Base-by-base conservation (phyloP, 2,329 filamentous ascomycete genomes). In the Aaosphaeria arxii region DNA sequence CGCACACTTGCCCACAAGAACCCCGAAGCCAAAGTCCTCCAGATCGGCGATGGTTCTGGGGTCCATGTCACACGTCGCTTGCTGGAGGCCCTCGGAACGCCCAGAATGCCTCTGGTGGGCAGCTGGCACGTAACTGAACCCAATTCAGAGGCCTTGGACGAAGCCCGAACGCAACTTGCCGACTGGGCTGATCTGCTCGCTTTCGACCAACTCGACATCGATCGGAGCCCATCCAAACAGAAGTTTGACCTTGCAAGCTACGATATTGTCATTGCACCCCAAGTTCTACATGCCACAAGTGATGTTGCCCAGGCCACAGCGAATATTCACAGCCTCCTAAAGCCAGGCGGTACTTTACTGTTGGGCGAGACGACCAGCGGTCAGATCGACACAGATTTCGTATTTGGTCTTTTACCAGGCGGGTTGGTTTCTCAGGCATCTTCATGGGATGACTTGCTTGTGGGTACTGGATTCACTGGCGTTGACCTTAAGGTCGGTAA, bases 221-320 rank as follows among this genome's bases (percentile, higher is more conserved):
- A 52, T 33, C 28, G 39, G 7, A 46, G 50, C 36, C 54, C 53
- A n/a, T 7, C 29, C 28, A 31, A 30, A 5, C 54, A 46, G 53
- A 79, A 1, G 29, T 77, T 6, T 38, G 75, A 0, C 47, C 66
- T 5, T 72, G 42, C n/a, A 9, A 13, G 31, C 11, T 57, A 46
- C 42, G 54, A 57, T 33, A 5, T 57, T 5, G 32, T 55, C 24
- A 40, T 59, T 7, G 56, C 56, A 3, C 47, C 40, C 9, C 31
- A 52, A n/a, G 47, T 51, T 4, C 29, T 59, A 6, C 52, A 54
- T 40, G 45, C 50, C 1, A 54, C 56, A n/a, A 11, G 29, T 7
- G 38, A 30, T n/a, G 40, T 59, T 6, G 39, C 7, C 3, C 28
- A 42, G 5, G 52, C 55, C 3, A 38, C 56, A 28, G 33, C 11